Evolutionary conservation across 2,329 filamentous ascomycete genomes (phyloP).

Genomic region (Beauveria medogensis): DNA sequence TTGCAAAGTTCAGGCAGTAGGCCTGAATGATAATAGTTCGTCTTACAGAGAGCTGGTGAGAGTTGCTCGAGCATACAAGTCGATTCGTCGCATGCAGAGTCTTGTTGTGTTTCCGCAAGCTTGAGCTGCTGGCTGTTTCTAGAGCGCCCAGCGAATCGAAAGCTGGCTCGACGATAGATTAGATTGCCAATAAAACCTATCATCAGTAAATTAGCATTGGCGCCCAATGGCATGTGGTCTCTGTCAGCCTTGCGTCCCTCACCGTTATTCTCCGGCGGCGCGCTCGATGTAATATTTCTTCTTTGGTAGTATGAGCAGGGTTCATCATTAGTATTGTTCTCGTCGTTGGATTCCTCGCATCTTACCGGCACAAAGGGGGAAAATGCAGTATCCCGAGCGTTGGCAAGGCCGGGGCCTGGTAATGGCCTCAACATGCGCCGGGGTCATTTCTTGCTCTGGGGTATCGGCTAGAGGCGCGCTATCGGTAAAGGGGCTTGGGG

Average conservation of each 20-base stretch:
- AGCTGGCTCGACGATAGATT: neutral
- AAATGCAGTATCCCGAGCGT: no score
- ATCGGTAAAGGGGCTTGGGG: no score
- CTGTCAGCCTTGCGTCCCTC: neutral
- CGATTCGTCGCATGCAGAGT: neutral
- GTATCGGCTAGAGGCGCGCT: no score
- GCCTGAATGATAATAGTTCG: no score
- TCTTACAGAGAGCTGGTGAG: no score
- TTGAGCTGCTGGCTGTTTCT: neutral
- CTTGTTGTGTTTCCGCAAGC: neutral
- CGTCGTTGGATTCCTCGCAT: no score
- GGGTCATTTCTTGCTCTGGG: neutral
- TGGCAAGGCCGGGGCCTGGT: neutral
- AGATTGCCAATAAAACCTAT: neutral
- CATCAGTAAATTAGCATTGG: neutral
- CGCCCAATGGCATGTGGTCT: neutral
- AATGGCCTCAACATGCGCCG: no score
- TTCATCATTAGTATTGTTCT: no score
- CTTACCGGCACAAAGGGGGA: no score
- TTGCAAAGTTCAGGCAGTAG: no score
- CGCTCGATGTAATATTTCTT: neutral
- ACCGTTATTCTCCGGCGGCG: neutral
- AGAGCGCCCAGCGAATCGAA: neutral
- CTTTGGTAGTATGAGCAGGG: no score
- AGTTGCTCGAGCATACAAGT: neutral